Evolutionary conservation across 768 basidiomycete genomes (phyloP).

Genomic region (Rossbeevera mucosa): DNA sequence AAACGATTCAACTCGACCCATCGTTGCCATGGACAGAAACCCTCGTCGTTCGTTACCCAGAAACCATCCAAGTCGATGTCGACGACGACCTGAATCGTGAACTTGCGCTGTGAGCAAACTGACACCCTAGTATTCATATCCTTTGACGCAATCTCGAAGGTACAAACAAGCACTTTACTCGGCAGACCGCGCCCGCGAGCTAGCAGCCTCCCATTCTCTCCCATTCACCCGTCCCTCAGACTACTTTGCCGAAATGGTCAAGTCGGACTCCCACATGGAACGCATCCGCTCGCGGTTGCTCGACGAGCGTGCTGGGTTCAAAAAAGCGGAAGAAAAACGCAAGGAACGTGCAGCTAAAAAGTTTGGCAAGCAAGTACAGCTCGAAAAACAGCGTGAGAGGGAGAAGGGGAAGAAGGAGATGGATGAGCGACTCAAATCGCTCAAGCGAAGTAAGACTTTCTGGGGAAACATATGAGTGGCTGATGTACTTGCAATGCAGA

Average conservation of each 20-base stretch:
- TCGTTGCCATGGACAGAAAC: slow-evolving; percentile 85
- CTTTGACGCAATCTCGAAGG: slow-evolving; percentile 39
- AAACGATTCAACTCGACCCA: slow-evolving; percentile 68
- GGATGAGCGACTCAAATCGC: slow-evolving; percentile 76
- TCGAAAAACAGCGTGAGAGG: slow-evolving; percentile 89
- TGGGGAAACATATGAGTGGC: neutral
- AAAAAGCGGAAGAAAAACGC: slow-evolving; percentile 87
- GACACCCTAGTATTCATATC: neutral
- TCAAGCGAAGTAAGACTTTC: slow-evolving; percentile 72
- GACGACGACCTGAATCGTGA: slow-evolving; percentile 91
- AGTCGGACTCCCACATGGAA: slow-evolving; percentile 96
- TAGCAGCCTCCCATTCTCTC: slow-evolving; percentile 75
- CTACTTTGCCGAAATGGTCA: slow-evolving; percentile 99
- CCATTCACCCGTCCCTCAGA: slow-evolving; percentile 90
- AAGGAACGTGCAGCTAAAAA: slow-evolving; percentile 95
- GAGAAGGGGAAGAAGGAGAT: slow-evolving; percentile 88
- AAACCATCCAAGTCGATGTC: slow-evolving; percentile 70
- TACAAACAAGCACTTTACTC: slow-evolving; percentile 93
- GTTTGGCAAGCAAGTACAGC: slow-evolving; percentile 96
- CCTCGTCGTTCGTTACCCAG: slow-evolving; percentile 64
- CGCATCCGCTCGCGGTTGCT: slow-evolving; percentile 85
- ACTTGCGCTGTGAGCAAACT: slow-evolving; percentile 75
- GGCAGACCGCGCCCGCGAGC: slow-evolving; percentile 66
- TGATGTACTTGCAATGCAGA: slow-evolving; percentile 42
- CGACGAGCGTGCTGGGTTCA: slow-evolving; percentile 84